Conservation (phyloP, 768 basidiomycete genomes). For the Cystofilobasidium capitatum region DNA sequence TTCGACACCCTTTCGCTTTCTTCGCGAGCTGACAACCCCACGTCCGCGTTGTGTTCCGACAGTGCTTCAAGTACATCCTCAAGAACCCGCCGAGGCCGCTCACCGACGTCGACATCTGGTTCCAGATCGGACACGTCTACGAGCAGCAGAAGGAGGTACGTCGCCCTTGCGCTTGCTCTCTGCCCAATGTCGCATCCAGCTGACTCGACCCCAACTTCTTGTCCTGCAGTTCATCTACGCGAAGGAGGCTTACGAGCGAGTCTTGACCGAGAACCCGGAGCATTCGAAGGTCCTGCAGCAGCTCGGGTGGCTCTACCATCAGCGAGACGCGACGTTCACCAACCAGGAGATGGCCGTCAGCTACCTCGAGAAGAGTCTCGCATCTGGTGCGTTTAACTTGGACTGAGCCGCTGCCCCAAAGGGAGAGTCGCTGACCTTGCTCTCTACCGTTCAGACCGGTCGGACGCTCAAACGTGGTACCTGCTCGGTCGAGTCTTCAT, state of each 20-base stretch:
- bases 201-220: neutral
- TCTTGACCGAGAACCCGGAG: slow-evolving; percentile 80
- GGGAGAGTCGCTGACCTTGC: neutral
- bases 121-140: slow-evolving; percentile 98
- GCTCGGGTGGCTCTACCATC: slow-evolving; percentile 94
- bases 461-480: slow-evolving; percentile 98
- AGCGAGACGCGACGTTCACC: slow-evolving; percentile 86
- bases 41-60: neutral
- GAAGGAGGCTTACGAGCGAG: slow-evolving; percentile 91
- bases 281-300: slow-evolving; percentile 97
- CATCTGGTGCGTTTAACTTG: slow-evolving; percentile 84
- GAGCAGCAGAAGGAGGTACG: slow-evolving; percentile 93
- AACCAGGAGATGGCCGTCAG: slow-evolving; percentile 90
- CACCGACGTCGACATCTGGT: slow-evolving; percentile 97
- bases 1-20: neutral
- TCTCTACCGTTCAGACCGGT: slow-evolving; percentile 54
- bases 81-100: slow-evolving; percentile 91
- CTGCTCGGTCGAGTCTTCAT: slow-evolving; percentile 96
- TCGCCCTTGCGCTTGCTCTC: slow-evolving; percentile 16
- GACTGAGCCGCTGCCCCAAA: neutral
- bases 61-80: slow-evolving; percentile 92
- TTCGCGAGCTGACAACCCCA: neutral
- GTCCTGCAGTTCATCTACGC: slow-evolving; percentile 67
- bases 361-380: slow-evolving; percentile 87
- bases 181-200: neutral